These are phyloP conservation scores for Phytophthora pseudosyringae DNA, from an alignment of 352 stramenopile species.

Conservation along the genomic window DNA sequence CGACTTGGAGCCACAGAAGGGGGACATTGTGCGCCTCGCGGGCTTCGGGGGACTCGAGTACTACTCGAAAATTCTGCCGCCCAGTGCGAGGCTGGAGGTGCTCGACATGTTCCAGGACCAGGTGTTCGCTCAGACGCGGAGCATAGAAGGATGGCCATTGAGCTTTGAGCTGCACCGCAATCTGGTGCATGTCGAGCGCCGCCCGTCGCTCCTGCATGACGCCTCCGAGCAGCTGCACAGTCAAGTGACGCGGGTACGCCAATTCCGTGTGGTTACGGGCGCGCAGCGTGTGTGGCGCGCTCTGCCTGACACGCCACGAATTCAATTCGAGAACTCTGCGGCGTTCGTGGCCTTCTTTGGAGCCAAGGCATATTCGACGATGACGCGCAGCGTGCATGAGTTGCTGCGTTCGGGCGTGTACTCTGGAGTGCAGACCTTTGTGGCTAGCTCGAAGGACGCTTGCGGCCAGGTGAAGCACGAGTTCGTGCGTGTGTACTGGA, in stretches of 20 bases:
- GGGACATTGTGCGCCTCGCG: slow-evolving; percentile 61
- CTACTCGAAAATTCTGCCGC: slow-evolving; percentile 65
- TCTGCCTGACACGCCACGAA: slow-evolving; percentile 46
- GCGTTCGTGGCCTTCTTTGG: slow-evolving; percentile 57
- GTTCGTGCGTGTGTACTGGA: slow-evolving; percentile 63
- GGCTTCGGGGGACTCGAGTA: slow-evolving; percentile 76
- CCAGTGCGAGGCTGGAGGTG: slow-evolving; percentile 59
- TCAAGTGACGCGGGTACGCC: slow-evolving; percentile 54
- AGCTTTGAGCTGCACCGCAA: slow-evolving; percentile 76
- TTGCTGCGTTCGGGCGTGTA: slow-evolving; percentile 45
- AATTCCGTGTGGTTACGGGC: slow-evolving; percentile 49
- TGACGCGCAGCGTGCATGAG: slow-evolving; percentile 45
- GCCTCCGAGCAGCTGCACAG: slow-evolving; percentile 60
- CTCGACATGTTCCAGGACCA: slow-evolving; percentile 71
- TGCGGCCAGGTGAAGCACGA: slow-evolving; percentile 56
- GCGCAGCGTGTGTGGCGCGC: slow-evolving; percentile 54
- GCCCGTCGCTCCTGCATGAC: slow-evolving; percentile 61
- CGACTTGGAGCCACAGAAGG: slow-evolving; percentile 51
- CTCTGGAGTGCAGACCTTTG: slow-evolving; percentile 48
- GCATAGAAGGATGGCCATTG: slow-evolving; percentile 64
- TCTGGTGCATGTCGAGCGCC: slow-evolving; percentile 64
- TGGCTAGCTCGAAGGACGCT: slow-evolving; percentile 47
- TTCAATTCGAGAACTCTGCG: slow-evolving; percentile 53
- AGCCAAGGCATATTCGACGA: slow-evolving; percentile 44
- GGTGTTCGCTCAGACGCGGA: slow-evolving; percentile 62